A percentile compares a stretch with the other conserved stretches of the same genome.
phyloP scores from a whole-genome alignment of 495 filamentous ascomycete genomes.

The Talaromyces trachyspermus region DNA sequence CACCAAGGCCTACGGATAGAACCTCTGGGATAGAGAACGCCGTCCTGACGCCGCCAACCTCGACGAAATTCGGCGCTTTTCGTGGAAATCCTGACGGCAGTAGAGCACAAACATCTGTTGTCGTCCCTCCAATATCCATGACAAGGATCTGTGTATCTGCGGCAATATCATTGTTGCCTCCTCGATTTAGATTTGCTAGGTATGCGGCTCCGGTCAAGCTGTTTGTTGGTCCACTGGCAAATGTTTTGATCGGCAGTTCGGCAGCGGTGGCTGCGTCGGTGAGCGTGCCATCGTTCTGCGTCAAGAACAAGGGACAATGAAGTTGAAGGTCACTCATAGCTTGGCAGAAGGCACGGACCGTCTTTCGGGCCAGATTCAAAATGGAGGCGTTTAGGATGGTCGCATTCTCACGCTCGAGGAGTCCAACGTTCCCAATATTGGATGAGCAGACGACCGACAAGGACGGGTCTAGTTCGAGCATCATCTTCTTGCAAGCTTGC shows the following conservation, averaged over 20 bases:
- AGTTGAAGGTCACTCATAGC: conserved; percentile 35
- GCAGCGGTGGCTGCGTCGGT: conserved; percentile 36
- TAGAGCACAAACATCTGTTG: conserved; percentile 46
- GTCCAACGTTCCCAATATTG: conserved; percentile 37
- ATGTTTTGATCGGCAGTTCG: conserved; percentile 40
- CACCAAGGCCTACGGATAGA: conserved; percentile 45
- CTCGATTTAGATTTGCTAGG: conserved; percentile 21
- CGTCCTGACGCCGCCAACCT: conserved; percentile 43
- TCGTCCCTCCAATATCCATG: conserved; percentile 44
- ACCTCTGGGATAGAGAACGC: conserved; percentile 50
- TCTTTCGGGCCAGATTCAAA: conserved; percentile 32
- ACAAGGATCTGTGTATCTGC: conserved; percentile 7
- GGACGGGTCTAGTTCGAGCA: conserved; percentile 10
- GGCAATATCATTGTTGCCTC: conserved; percentile 4
- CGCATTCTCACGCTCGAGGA: conserved; percentile 47
- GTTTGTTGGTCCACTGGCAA: conserved; percentile 44
- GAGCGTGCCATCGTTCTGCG: conserved; percentile 47
- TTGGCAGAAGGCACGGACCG: conserved; percentile 35
- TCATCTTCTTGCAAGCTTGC: conserved; percentile 14
- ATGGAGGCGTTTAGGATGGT: conserved; percentile 47
- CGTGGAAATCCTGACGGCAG: conserved; percentile 47
- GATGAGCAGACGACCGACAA: conserved; percentile 33
- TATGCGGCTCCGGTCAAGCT: conserved; percentile 41
- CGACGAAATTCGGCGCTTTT: conserved; percentile 37
- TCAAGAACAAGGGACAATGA: conserved; percentile 40